phyloP scores from a whole-genome alignment of 2,329 filamentous ascomycete species.

The Colletotrichum theobromicola region DNA sequence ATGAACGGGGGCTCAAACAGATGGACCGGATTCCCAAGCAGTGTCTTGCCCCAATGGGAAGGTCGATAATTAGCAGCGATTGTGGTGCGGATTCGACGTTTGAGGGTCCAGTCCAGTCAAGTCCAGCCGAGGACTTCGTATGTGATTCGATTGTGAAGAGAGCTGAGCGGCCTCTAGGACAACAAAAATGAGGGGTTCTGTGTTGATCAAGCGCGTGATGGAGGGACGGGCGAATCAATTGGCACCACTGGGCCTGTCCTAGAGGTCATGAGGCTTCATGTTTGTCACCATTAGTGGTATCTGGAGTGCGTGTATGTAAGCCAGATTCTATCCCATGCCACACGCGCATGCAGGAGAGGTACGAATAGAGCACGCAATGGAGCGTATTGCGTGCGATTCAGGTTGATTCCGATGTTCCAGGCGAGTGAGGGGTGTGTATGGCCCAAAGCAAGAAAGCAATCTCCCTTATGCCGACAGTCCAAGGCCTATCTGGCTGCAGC shows the following conservation, averaged over 20 bases:
- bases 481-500: background rate
- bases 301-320: background rate
- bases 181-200: background rate
- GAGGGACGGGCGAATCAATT: background rate
- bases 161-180: background rate
- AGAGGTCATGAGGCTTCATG: conserved; percentile 10
- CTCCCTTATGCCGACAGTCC: background rate
- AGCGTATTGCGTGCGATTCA: background rate
- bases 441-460: background rate
- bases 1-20: background rate
- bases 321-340: background rate
- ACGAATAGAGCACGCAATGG: background rate
- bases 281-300: background rate
- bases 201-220: background rate
- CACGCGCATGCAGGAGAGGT: background rate
- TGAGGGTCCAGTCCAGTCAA: background rate
- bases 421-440: background rate
- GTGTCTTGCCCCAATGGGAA: conserved; percentile 9
- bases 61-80: background rate
- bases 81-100: background rate
- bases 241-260: background rate
- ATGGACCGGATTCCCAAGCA: conserved; percentile 1
- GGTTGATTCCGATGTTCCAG: background rate
- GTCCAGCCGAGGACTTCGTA: background rate
- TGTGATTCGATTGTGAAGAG: background rate